Evolutionary conservation across 371 early-diverging fungal genomes (phyloP).

Genomic region (Syncephalastrum contaminatum): DNA sequence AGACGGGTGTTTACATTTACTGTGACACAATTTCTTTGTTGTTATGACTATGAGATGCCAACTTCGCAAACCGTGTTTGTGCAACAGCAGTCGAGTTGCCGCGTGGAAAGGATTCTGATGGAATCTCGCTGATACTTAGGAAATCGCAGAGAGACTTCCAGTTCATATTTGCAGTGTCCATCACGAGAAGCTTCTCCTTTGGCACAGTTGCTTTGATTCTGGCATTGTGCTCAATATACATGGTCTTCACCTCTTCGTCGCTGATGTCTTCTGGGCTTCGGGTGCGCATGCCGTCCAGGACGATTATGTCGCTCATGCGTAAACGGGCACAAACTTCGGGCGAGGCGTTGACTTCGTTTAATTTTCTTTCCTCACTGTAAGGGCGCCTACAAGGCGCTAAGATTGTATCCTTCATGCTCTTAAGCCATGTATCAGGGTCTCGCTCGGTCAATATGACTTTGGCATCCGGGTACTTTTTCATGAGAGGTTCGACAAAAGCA

Average conservation of each 20-base stretch:
- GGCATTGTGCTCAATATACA: slow-evolving; percentile 24
- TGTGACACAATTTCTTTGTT: too few species aligned
- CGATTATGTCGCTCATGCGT: slow-evolving; percentile 8
- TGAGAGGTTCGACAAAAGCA: slow-evolving; percentile 13
- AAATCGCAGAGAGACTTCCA: slow-evolving; percentile 18
- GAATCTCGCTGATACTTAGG: slow-evolving; percentile 13
- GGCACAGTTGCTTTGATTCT: slow-evolving; percentile 29
- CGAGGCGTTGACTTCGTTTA: neutral
- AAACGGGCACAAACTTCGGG: neutral
- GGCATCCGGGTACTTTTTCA: slow-evolving; percentile 32
- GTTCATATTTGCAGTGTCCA: slow-evolving; percentile 29
- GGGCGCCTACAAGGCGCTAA: neutral
- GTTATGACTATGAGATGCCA: too few species aligned
- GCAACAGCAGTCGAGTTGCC: slow-evolving; percentile 3
- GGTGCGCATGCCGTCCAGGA: slow-evolving; percentile 19
- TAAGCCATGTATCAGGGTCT: slow-evolving; percentile 35
- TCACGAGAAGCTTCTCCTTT: slow-evolving; percentile 19
- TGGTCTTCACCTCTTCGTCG: slow-evolving; percentile 15
- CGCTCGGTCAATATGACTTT: slow-evolving; percentile 32
- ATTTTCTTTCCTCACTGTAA: neutral
- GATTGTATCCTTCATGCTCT: slow-evolving; percentile 25
- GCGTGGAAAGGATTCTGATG: slow-evolving; percentile 9
- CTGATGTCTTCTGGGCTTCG: slow-evolving; percentile 7
- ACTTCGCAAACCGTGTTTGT: too few species aligned
- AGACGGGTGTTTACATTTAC: too few species aligned